phyloP scores from a whole-genome alignment of 2,329 filamentous ascomycete genomes.

The Bipolaris oryzae region DNA sequence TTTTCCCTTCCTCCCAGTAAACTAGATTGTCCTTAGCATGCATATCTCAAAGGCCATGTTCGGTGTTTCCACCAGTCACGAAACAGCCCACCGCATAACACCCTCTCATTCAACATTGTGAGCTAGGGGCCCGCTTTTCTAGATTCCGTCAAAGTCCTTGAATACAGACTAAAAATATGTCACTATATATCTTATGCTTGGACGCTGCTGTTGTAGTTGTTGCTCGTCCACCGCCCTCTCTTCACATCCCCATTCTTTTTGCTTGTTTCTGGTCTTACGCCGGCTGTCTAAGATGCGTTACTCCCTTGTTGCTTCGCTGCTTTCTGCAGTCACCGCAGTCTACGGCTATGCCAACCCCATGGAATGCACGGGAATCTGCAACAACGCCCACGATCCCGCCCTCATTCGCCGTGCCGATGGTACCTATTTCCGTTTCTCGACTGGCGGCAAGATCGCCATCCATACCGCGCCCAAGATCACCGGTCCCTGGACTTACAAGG shows the following conservation, averaged over 20 bases:
- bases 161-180: neutral
- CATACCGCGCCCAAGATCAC: constrained; percentile 55
- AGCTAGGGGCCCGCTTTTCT: neutral
- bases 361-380: constrained; percentile 51
- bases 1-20: neutral
- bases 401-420: constrained; percentile 57
- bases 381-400: constrained; percentile 57
- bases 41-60: neutral
- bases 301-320: constrained; percentile 24
- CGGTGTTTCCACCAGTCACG: constrained; percentile 11
- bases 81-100: neutral
- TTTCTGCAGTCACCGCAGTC: constrained; percentile 24
- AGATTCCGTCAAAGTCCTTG: neutral
- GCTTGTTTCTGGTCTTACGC: neutral
- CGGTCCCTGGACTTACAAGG: constrained; percentile 59
- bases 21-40: constrained; percentile 5
- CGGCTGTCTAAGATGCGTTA: constrained; percentile 23
- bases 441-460: constrained; percentile 57
- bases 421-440: constrained; percentile 61
- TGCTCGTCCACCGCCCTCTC: neutral
- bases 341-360: constrained; percentile 50
- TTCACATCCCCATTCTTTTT: neutral
- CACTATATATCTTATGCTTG: neutral
- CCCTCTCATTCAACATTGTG: neutral
- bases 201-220: neutral